phyloP scores from a whole-genome alignment of 1,139 yeast species.

The Sugiyamaella grinbergsii region DNA sequence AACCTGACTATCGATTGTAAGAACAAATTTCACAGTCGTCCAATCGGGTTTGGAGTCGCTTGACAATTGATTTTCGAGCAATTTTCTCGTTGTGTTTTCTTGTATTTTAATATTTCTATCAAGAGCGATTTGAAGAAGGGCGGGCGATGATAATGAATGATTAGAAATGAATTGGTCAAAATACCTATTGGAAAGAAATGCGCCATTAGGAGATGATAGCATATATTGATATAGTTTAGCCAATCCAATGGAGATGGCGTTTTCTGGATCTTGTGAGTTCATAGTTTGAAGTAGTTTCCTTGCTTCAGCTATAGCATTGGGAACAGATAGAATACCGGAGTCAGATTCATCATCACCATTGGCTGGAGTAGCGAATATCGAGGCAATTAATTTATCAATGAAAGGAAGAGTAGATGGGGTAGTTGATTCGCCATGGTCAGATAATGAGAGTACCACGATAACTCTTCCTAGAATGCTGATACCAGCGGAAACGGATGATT shows the following conservation, averaged over 20 bases:
- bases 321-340: slow-evolving; percentile 1
- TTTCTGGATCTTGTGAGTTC: not conserved
- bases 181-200: slow-evolving; percentile 6
- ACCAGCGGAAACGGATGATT: not conserved
- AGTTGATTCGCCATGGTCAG: not conserved
- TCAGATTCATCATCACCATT: not conserved
- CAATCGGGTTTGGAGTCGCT: slow-evolving; percentile 8
- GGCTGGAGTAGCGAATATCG: slow-evolving; percentile 1
- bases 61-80: slow-evolving; percentile 14
- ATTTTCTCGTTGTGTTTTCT: slow-evolving; percentile 14
- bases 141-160: not conserved
- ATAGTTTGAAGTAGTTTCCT: not conserved
- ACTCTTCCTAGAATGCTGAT: slow-evolving; percentile 3
- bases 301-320: slow-evolving; percentile 7
- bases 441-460: not conserved
- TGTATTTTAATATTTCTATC: slow-evolving; percentile 14
- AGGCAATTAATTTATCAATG: slow-evolving; percentile 5
- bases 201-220: slow-evolving; percentile 7
- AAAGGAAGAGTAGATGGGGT: not conserved
- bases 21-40: slow-evolving; percentile 10
- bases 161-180: slow-evolving; percentile 6
- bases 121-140: slow-evolving; percentile 7
- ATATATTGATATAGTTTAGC: slow-evolving; percentile 8
- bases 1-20: slow-evolving; percentile 7
- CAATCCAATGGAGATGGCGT: not conserved